Percentiles rank a stretch among this genome's conserved stretches.
These are phyloP conservation scores for Primulina eburnea DNA, from an alignment of 257 asterid species.

Conservation along the genomic window DNA sequence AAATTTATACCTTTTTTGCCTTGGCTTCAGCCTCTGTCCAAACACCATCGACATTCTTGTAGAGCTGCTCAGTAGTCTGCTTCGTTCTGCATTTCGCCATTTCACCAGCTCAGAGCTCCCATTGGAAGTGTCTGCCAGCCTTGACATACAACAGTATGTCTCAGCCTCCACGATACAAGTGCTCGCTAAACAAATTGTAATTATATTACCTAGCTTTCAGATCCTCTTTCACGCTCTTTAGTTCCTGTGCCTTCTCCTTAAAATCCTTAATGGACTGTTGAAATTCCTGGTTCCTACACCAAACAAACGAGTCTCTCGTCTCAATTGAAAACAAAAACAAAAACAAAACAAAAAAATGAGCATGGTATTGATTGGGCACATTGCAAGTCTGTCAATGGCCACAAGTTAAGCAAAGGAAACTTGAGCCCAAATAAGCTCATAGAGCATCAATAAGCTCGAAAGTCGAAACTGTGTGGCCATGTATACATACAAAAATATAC, in stretches of 20 bases:
- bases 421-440: not conserved
- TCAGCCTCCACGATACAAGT: slow-evolving; percentile 58
- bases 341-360: not conserved
- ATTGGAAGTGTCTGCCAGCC: slow-evolving; percentile 85
- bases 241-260: slow-evolving; percentile 71
- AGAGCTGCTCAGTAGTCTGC: slow-evolving; percentile 91
- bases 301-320: slow-evolving; percentile 21
- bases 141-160: slow-evolving; percentile 99
- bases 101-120: slow-evolving; percentile 92
- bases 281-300: slow-evolving; percentile 61
- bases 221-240: slow-evolving; percentile 73
- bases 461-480: not conserved
- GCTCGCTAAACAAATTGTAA: slow-evolving; percentile 20
- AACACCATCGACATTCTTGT: slow-evolving; percentile 88
- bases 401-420: not conserved
- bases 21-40: slow-evolving; percentile 90
- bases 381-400: not conserved
- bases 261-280: slow-evolving; percentile 69
- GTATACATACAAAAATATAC: not conserved
- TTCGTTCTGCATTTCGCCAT: slow-evolving; percentile 98
- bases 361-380: not conserved
- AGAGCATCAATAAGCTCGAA: not conserved
- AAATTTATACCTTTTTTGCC: slow-evolving; percentile 68
- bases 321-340: not conserved
- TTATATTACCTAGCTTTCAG: slow-evolving; percentile 65